phyloP scores from a whole-genome alignment of 768 basidiomycete genomes.

The Paxillus involutus region DNA sequence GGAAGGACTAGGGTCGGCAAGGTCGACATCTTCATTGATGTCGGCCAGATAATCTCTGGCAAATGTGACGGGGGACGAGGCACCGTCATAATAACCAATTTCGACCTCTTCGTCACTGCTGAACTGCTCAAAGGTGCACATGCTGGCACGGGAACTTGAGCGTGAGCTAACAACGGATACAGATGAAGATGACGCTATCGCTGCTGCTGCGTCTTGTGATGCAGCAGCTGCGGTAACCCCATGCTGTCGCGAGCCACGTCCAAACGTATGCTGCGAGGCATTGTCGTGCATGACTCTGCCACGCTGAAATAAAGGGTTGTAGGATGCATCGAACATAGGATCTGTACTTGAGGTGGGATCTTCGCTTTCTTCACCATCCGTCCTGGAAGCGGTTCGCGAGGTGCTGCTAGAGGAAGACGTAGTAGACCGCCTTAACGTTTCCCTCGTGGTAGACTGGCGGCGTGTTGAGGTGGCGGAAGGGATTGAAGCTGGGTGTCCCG shows the following conservation, averaged over 20 bases:
- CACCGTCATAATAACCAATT: slow-evolving; percentile 38
- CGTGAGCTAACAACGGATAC: slow-evolving; percentile 41
- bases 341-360: slow-evolving; percentile 37
- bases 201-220: slow-evolving; percentile 18
- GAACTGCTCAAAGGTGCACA: slow-evolving; percentile 38
- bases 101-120: slow-evolving; percentile 50
- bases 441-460: slow-evolving; percentile 13
- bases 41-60: slow-evolving; percentile 41
- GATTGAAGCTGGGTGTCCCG: slow-evolving; percentile 26
- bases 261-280: slow-evolving; percentile 51
- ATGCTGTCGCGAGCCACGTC: slow-evolving; percentile 36
- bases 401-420: neutral
- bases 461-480: slow-evolving; percentile 11
- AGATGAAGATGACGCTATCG: slow-evolving; percentile 42
- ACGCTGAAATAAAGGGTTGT: slow-evolving; percentile 14
- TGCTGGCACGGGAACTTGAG: slow-evolving; percentile 32
- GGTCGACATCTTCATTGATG: slow-evolving; percentile 31
- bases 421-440: neutral
- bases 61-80: slow-evolving; percentile 38
- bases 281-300: slow-evolving; percentile 36
- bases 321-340: slow-evolving; percentile 23
- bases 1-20: slow-evolving; percentile 26
- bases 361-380: slow-evolving; percentile 34
- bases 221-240: slow-evolving; percentile 15
- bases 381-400: slow-evolving; percentile 15